phyloP scores from a whole-genome alignment of 805 yeast genomes.

The Clavispora fructus region DNA sequence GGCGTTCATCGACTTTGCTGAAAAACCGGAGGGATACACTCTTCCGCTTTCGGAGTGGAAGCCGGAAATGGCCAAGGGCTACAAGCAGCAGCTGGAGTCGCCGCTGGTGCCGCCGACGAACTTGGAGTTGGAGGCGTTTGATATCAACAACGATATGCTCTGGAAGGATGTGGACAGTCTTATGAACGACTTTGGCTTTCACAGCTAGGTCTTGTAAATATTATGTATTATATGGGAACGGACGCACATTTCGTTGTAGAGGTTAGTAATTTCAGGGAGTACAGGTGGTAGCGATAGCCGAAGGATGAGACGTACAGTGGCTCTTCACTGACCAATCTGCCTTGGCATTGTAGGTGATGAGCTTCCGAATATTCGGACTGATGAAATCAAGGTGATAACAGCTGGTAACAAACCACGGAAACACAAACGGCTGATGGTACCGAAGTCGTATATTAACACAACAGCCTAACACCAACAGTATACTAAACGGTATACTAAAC shows the following conservation, averaged over 20 bases:
- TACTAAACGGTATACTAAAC: too few species aligned
- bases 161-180: conserved; percentile 85
- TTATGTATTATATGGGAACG: conserved; percentile 1
- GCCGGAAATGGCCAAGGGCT: background rate
- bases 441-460: too few species aligned
- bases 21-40: background rate
- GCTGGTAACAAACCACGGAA: too few species aligned
- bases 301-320: too few species aligned
- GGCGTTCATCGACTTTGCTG: background rate
- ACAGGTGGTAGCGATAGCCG: too few species aligned
- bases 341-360: too few species aligned
- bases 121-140: conserved; percentile 38
- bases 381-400: too few species aligned
- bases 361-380: too few species aligned
- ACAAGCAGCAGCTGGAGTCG: conserved; percentile 4
- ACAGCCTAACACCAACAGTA: too few species aligned
- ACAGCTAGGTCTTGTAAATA: conserved; percentile 34
- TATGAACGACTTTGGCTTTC: conserved; percentile 90
- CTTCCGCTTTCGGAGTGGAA: background rate
- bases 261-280: too few species aligned
- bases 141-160: conserved; percentile 47
- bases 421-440: too few species aligned
- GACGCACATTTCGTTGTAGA: background rate
- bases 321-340: too few species aligned
- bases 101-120: conserved; percentile 8